A percentile compares a stretch with the other conserved stretches of the same genome.
phyloP scores from a whole-genome alignment of 2,329 filamentous ascomycete genomes.

The Aciculosporium take region DNA sequence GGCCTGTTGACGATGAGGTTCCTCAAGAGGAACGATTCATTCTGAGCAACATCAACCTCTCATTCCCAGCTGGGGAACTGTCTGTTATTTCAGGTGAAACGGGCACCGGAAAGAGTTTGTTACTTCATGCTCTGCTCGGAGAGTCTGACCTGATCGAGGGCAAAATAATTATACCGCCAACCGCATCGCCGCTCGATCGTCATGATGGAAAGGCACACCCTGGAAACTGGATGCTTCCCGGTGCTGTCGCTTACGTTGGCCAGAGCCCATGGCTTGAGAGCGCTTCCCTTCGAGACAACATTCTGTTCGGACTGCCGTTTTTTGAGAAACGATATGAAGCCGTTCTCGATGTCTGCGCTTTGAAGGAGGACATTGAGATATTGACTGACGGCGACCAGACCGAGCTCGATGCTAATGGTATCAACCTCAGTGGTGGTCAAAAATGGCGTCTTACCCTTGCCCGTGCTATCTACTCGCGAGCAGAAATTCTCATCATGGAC shows the following conservation, averaged over 20 bases:
- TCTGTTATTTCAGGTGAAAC: slow-evolving; percentile 67
- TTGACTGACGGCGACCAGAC: slow-evolving; percentile 64
- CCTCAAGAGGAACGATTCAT: slow-evolving; percentile 47
- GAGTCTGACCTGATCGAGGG: slow-evolving; percentile 58
- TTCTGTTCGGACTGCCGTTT: slow-evolving; percentile 60
- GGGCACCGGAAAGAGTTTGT: slow-evolving; percentile 62
- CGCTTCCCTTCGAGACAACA: slow-evolving; percentile 63
- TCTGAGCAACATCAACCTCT: slow-evolving; percentile 47
- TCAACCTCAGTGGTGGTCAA: slow-evolving; percentile 73
- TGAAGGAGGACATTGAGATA: slow-evolving; percentile 64
- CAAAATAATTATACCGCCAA: slow-evolving; percentile 38
- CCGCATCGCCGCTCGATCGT: slow-evolving; percentile 37
- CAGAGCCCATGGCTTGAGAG: slow-evolving; percentile 83
- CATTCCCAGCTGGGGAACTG: slow-evolving; percentile 54
- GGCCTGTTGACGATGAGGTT: slow-evolving; percentile 52
- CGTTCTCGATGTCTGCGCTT: slow-evolving; percentile 57
- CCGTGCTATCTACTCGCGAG: slow-evolving; percentile 64
- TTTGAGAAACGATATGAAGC: slow-evolving; percentile 55
- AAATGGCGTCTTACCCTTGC: slow-evolving; percentile 72
- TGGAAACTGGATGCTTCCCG: slow-evolving; percentile 54
- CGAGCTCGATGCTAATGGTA: slow-evolving; percentile 71
- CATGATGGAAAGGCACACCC: slow-evolving; percentile 48
- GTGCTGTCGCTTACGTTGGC: slow-evolving; percentile 58
- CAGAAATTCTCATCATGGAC: slow-evolving; percentile 62
- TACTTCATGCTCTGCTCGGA: slow-evolving; percentile 60